Conservation (phyloP, 441 rosid species). For the California macrophylla region DNA sequence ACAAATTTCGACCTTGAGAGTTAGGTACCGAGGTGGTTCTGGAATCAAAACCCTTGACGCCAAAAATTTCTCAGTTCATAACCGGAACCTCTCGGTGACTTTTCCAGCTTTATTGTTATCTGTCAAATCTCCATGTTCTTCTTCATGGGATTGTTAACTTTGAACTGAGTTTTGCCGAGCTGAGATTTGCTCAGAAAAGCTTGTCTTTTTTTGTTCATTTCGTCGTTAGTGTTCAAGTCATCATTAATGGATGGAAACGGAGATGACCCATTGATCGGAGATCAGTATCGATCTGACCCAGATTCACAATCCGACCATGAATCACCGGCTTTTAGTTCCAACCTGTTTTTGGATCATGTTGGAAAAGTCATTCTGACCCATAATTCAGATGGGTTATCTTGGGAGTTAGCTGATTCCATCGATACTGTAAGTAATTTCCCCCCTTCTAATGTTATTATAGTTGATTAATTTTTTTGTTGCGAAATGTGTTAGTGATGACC, state of each 20-base stretch:
- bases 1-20: neutral
- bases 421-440: slow-evolving; percentile 35
- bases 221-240: neutral
- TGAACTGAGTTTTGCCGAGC: neutral
- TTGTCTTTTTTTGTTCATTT: neutral
- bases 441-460: neutral
- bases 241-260: slow-evolving; percentile 27
- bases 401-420: slow-evolving; percentile 44
- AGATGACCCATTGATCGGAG: slow-evolving; percentile 14
- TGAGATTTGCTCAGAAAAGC: neutral
- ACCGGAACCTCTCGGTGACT: neutral
- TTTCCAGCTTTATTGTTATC: neutral
- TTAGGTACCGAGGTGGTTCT: slow-evolving; percentile 7
- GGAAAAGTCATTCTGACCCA: slow-evolving; percentile 52
- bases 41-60: neutral
- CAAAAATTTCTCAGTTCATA: neutral
- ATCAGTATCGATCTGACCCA: slow-evolving; percentile 13
- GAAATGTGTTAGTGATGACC: neutral
- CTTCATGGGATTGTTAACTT: neutral
- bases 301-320: slow-evolving; percentile 17
- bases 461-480: neutral
- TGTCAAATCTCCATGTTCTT: neutral
- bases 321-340: slow-evolving; percentile 25
- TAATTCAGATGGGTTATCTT: slow-evolving; percentile 55
- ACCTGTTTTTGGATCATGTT: slow-evolving; percentile 46